Base-by-base conservation (phyloP, 2,329 filamentous ascomycete species). In the Tolypocladium sp. region DNA sequence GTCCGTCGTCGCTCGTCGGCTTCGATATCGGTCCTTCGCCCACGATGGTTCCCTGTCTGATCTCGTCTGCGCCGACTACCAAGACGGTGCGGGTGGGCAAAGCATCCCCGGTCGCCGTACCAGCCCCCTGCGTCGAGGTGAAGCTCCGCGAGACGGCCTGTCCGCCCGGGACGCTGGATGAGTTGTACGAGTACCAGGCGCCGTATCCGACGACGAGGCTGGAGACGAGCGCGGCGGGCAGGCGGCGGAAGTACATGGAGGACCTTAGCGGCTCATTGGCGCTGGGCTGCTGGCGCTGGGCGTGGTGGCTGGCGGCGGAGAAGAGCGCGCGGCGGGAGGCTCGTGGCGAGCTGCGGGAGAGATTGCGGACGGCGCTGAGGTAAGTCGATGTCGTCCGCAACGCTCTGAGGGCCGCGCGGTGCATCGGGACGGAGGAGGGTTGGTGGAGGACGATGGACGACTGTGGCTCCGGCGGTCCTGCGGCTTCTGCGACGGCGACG, bases 11-110 rank as follows among this genome's bases (percentile, higher is more conserved):
- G 75, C 92, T 89, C 4, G 89, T 91, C 67, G 90, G 84, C 77
- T 99, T 99, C 53, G 89, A 90, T 61, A 99, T 85, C 25, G 93
- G 92, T 8, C 87, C 89, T 68, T 96, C 90, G 60, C 90, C 91
- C 22, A 91, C 86, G 63, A 97, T 87, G 10, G 90, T 90, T 30
- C 90, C 90, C 13, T 93, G 94, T 70, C 92, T 93, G 56, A 99
- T 84, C 72, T 95, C 88, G 70, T 96, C 91, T 68, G 92, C 89
- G 61, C 93, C 91, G 57, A 99, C 90, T 49, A 97, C 86, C 30
- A 97, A 81, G 25, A 95, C 90, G 64, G 81, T 92, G 73, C 75
- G 83, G 46, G 82, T 84, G 12, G 79, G 76, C 37, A 75, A 69
- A 30, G 75, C 76, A 67, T 75, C 74, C 64, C 69, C 70, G 33